phyloP scores from a whole-genome alignment of 352 stramenopile species.

The Thalassiosira allenii region DNA sequence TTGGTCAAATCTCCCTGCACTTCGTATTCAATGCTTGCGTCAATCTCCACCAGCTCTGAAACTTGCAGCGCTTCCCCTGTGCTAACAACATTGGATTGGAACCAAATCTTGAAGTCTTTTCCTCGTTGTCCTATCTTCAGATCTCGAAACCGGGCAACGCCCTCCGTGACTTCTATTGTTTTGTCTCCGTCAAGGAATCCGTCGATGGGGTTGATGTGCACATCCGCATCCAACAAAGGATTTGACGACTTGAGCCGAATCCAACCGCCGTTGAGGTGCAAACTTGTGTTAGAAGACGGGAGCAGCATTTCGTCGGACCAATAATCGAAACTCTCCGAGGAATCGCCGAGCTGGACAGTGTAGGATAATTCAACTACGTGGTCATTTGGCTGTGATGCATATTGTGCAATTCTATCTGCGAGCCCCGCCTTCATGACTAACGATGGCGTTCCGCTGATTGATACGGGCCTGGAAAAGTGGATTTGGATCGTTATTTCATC shows the following conservation, averaged over 20 bases:
- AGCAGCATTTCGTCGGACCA: constrained; percentile 57
- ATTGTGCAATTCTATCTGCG: constrained; percentile 63
- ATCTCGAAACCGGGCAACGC: constrained; percentile 59
- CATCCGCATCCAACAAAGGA: constrained; percentile 64
- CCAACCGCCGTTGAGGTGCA: constrained; percentile 61
- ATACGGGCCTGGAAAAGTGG: constrained; percentile 61
- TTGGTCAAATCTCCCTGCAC: constrained; percentile 57
- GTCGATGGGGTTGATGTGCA: constrained; percentile 69
- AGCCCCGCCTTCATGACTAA: constrained; percentile 56
- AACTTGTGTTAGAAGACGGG: constrained; percentile 53
- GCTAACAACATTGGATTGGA: constrained; percentile 34
- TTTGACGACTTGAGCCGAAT: constrained; percentile 49
- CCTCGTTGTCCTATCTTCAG: constrained; percentile 71
- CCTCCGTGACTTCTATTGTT: constrained; percentile 42
- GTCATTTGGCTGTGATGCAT: constrained; percentile 56
- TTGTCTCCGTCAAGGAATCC: constrained; percentile 61
- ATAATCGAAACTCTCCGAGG: constrained; percentile 62
- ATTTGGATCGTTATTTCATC: constrained; percentile 57
- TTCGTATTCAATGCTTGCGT: constrained; percentile 71
- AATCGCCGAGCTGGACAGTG: constrained; percentile 66
- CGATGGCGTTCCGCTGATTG: constrained; percentile 52
- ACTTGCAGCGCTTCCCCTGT: constrained; percentile 44
- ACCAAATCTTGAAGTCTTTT: constrained; percentile 71
- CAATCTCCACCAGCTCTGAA: constrained; percentile 54
- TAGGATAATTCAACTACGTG: constrained; percentile 64